These are phyloP conservation scores for Trichoderma pleuroti DNA, from an alignment of 2,329 filamentous ascomycete genomes.

Conservation along the genomic window DNA sequence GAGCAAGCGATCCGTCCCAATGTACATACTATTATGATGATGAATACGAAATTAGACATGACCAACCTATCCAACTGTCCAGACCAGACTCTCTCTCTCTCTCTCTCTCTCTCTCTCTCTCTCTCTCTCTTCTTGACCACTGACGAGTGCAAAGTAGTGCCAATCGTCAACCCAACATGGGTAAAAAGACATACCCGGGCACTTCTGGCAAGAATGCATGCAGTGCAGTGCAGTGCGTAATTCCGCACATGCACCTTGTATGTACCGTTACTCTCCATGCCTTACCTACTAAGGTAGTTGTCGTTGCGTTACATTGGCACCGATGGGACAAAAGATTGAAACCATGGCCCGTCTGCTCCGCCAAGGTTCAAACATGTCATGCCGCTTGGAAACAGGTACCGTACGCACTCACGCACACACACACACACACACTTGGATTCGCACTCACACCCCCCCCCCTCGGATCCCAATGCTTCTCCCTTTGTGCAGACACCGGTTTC, in stretches of 20 bases:
- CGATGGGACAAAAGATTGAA: background rate
- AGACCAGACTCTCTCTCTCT: background rate
- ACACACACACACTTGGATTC: background rate
- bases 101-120: too few relatives aligned
- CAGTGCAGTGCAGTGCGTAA: too few relatives aligned
- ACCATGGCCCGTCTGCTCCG: background rate
- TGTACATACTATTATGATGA: background rate
- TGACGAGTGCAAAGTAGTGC: background rate
- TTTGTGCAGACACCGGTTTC: background rate
- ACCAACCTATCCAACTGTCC: background rate
- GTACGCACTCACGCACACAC: background rate
- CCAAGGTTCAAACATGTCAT: background rate
- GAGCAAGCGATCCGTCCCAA: background rate
- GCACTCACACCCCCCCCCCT: background rate
- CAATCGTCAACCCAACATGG: background rate
- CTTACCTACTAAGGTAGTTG: background rate
- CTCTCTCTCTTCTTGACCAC: background rate
- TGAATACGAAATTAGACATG: background rate
- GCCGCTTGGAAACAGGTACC: background rate
- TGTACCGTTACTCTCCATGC: background rate
- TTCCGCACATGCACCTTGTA: background rate
- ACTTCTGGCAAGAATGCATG: background rate
- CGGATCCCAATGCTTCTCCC: background rate
- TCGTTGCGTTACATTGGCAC: slow-evolving; percentile 1
- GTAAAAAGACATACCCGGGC: background rate